Evolutionary conservation across 2,329 filamentous ascomycete genomes (phyloP).

Genomic region (Hymenoscyphus linearis): DNA sequence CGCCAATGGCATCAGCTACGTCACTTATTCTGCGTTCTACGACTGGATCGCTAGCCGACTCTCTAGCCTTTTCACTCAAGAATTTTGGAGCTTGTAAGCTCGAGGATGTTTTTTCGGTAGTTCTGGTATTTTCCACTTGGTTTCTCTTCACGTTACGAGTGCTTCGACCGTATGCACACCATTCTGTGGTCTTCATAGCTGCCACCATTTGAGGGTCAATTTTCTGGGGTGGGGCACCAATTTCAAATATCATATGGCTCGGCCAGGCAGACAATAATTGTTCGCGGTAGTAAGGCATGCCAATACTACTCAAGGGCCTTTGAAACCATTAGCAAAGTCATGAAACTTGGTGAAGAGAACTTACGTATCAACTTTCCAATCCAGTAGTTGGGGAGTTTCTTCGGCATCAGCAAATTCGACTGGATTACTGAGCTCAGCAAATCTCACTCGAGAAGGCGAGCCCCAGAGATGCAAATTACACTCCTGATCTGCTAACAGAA

Average conservation of each 20-base stretch:
- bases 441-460: conserved; percentile 62
- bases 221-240: conserved; percentile 74
- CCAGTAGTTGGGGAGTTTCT: conserved; percentile 43
- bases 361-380: conserved; percentile 65
- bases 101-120: conserved; percentile 53
- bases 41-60: conserved; percentile 46
- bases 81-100: conserved; percentile 77
- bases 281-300: conserved; percentile 92
- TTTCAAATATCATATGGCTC: conserved; percentile 73
- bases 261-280: conserved; percentile 86
- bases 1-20: conserved; percentile 58
- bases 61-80: conserved; percentile 84
- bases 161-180: conserved; percentile 75
- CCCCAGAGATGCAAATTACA: conserved; percentile 66
- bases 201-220: conserved; percentile 67
- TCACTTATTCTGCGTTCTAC: conserved; percentile 44
- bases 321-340: conserved; percentile 8
- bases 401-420: conserved; percentile 59
- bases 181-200: conserved; percentile 64
- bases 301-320: conserved; percentile 76
- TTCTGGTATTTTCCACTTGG: conserved; percentile 73
- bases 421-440: conserved; percentile 64
- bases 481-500: conserved; percentile 61
- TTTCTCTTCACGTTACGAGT: conserved; percentile 70
- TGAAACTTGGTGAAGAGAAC: conserved; percentile 27